Base-by-base conservation (phyloP, 768 basidiomycete genomes). In the Leccinellum albellum region DNA sequence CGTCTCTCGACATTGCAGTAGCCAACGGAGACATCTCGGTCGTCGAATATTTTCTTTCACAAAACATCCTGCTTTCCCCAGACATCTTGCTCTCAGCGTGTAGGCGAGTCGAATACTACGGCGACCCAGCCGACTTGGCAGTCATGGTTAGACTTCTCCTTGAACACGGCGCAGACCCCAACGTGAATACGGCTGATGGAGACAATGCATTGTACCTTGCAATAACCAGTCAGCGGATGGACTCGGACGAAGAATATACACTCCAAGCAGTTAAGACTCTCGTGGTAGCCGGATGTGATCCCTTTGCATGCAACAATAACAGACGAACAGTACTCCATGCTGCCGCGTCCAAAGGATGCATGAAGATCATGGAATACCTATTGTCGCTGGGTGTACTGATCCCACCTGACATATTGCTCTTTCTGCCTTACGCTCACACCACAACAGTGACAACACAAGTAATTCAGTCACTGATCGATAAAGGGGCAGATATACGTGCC, bases 321-420 rank as follows among this genome's bases (percentile, higher is more conserved):
- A 23, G 44, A 15, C 6, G 14, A 45, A 0, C 44, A 8, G 0
- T 8, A 14, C n/a, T 45, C 15, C 1, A 0, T n/a, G 1, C n/a
- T 23, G 44, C 14, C 0, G 21, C 7, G 15, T 3, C 6, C 21
- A 3, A 4, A 2, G 23, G 23, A 21, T 4, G 7, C 13, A 12
- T 23, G 13, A 24, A 45, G 24, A 23, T 45, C 3, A 15, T 45
- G 4, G 14, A 24, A 45, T 45, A 45, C 44, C 9, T 45, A 7
- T 14, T 24, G 4, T 45, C 44, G 7, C 44, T 6, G 8, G 44
- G 14, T 8, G 14, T 8, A 14, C 0, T 1, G n/a, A 7, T 14
- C 6, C 23, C 44, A 24, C 23, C 44, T 23, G 44, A 45, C 7
- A 24, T 45, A 45, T 15, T 45, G 10, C 14, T 15, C 23, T 3